A percentile compares a stretch with the other conserved stretches of the same genome.
These are phyloP conservation scores for Fusarium nelsonii DNA, from an alignment of 2,329 filamentous ascomycete species.

Conservation along the genomic window DNA sequence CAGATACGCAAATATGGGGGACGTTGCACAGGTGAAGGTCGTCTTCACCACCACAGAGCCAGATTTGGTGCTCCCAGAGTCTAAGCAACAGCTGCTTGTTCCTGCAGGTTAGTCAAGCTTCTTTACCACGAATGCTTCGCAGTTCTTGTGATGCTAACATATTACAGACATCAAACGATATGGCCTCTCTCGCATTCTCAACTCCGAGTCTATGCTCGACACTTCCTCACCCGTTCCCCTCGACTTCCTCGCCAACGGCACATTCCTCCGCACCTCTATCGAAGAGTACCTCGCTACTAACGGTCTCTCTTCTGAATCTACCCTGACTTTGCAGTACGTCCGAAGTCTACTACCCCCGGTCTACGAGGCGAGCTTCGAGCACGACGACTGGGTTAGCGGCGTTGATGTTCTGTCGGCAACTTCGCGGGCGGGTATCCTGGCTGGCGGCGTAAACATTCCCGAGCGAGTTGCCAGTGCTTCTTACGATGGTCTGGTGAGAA, in stretches of 20 bases:
- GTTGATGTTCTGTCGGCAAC: conserved; percentile 83
- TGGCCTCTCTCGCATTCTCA: conserved; percentile 77
- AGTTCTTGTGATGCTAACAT: not conserved
- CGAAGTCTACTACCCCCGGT: conserved; percentile 89
- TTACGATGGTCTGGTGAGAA: conserved; percentile 87
- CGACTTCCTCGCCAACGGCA: conserved; percentile 95
- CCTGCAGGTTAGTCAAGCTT: conserved; percentile 62
- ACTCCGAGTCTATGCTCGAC: conserved; percentile 78
- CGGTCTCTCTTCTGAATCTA: conserved; percentile 89
- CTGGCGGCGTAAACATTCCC: conserved; percentile 50
- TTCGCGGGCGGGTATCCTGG: conserved; percentile 68
- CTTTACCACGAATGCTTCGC: accelerated
- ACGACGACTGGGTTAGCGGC: conserved; percentile 95
- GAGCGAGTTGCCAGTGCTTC: conserved; percentile 86
- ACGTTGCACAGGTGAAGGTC: conserved; percentile 71
- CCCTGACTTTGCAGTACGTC: conserved; percentile 91
- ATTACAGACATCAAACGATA: conserved; percentile 74
- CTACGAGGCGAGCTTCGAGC: conserved; percentile 92
- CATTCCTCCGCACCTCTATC: conserved; percentile 88
- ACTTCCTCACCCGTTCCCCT: conserved; percentile 78
- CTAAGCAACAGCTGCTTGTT: conserved; percentile 71
- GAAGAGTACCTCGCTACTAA: conserved; percentile 90
- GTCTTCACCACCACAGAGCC: conserved; percentile 74
- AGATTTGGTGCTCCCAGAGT: conserved; percentile 72
- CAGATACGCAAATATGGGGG: conserved; percentile 51